These are phyloP conservation scores for Raffaelea albimanens DNA, from an alignment of 2,329 filamentous ascomycete species.

Conservation along the genomic window DNA sequence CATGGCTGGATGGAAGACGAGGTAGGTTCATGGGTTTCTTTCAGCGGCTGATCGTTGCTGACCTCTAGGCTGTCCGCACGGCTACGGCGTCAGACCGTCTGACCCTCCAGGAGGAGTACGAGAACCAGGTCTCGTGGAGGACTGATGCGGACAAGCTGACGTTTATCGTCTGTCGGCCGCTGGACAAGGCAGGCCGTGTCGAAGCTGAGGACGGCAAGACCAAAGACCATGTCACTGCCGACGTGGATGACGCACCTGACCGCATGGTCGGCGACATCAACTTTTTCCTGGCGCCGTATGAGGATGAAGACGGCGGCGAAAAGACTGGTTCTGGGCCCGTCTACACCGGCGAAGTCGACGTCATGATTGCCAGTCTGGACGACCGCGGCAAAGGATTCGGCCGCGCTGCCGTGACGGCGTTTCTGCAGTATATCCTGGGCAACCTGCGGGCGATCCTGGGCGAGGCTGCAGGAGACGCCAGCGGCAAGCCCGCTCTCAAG, in stretches of 20 bases:
- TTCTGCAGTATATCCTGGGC: slow-evolving; percentile 57
- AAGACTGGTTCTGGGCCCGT: slow-evolving; percentile 5
- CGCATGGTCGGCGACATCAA: slow-evolving; percentile 69
- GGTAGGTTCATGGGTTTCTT: slow-evolving; percentile 26
- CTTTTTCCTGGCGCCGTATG: slow-evolving; percentile 61
- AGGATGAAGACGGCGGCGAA: slow-evolving; percentile 37
- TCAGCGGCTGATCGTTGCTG: background rate
- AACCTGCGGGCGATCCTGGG: slow-evolving; percentile 44
- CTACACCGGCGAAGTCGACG: slow-evolving; percentile 63
- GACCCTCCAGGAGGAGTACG: slow-evolving; percentile 70
- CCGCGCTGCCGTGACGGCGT: slow-evolving; percentile 51
- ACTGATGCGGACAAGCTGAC: slow-evolving; percentile 77
- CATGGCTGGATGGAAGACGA: slow-evolving; percentile 88
- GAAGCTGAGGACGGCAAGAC: background rate
- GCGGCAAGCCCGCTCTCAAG: slow-evolving; percentile 11
- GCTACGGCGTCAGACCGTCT: slow-evolving; percentile 84
- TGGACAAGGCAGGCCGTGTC: slow-evolving; percentile 1
- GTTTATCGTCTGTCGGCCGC: slow-evolving; percentile 68
- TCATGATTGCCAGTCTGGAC: slow-evolving; percentile 65
- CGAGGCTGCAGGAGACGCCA: slow-evolving; percentile 29
- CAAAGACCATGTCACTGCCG: slow-evolving; percentile 6
- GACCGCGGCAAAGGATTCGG: slow-evolving; percentile 58
- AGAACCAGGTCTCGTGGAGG: slow-evolving; percentile 86
- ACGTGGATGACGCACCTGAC: slow-evolving; percentile 41
- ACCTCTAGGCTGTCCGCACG: slow-evolving; percentile 59